Base-by-base conservation (phyloP, 78 protist genomes). In the Speleostelium caveatum region DNA sequence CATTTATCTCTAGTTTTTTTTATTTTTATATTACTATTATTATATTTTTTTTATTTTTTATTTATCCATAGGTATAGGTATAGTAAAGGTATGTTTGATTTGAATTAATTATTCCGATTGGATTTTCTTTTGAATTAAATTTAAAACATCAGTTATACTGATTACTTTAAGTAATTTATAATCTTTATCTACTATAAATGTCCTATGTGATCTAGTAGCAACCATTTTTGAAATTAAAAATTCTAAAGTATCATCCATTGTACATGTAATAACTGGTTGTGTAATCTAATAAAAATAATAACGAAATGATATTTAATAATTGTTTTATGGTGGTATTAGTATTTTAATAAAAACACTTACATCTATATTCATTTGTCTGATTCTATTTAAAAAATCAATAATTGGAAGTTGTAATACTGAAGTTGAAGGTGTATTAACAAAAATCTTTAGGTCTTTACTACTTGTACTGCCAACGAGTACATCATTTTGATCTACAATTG, bases 151-250 rank as follows among this genome's bases (percentile, higher is more conserved):
- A 17, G 79, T 73, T 35, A 73, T 73, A 73, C 66, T 55, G 42
- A 73, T 33, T 19, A 73, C 79, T 60, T 73, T 73, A 14, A 56
- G 24, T 69, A 69, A 79, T 58, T 56, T 49, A 8, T 21, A 21
- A 42, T 83, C 53, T 3, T 68, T 26, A 60, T 83, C 73, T 14
- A 83, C 72, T 28, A 83, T 51, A 74, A 74, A 83, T 26, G 69
- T 16, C 42, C 79, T 35, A 22, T 83, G 91, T 6, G 69, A 63
- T 45, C 56, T 69, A 1, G 91, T 69, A 0, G 91, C 65, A 24
- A 69, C 91, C 58, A 83, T 38, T 36, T 83, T 83, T n/a, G 16
- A 69, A 56, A 83, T 83, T 22, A 35, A 53, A 83, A 30, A 59
- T 26, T 83, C 79, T 21, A 83, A 35, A 26, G 91, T 83, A 69